phyloP scores from a whole-genome alignment of 1,139 yeast species.

The Geotrichum australiense region DNA sequence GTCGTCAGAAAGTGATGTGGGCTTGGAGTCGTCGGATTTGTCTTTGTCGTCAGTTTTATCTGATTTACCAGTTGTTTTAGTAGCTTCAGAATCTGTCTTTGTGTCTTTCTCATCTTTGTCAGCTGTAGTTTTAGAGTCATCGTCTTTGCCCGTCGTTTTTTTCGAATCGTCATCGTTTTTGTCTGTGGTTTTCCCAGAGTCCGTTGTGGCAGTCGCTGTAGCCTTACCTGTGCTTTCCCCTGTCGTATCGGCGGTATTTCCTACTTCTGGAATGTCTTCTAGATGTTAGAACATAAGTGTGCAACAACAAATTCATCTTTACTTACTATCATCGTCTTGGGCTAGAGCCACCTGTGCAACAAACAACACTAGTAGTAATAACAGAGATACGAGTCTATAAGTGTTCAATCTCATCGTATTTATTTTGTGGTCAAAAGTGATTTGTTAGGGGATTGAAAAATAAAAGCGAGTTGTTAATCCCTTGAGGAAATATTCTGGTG shows the following conservation, averaged over 20 bases:
- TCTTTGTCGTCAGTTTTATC: constrained; percentile 1
- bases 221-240: constrained; percentile 4
- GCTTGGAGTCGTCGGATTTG: constrained; percentile 5
- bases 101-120: constrained; percentile 2
- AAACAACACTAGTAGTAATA: too few species aligned
- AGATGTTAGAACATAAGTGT: background rate
- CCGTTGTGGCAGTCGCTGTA: constrained; percentile 12
- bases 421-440: too few species aligned
- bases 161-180: background rate
- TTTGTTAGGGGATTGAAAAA: too few species aligned
- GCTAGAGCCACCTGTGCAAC: too few species aligned
- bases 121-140: constrained; percentile 2
- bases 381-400: too few species aligned
- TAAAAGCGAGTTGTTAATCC: too few species aligned
- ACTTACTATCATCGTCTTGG: too few species aligned
- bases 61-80: background rate
- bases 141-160: background rate
- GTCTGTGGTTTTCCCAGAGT: constrained; percentile 2
- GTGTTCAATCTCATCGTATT: too few species aligned
- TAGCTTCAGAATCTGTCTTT: background rate
- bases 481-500: too few species aligned
- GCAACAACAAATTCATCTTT: too few species aligned
- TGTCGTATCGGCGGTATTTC: constrained; percentile 2
- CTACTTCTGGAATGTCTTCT: constrained; percentile 8
- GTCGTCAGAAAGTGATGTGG: constrained; percentile 1